These are phyloP conservation scores for Xylaria sp. DNA, from an alignment of 495 filamentous ascomycete species.

Conservation along the genomic window DNA sequence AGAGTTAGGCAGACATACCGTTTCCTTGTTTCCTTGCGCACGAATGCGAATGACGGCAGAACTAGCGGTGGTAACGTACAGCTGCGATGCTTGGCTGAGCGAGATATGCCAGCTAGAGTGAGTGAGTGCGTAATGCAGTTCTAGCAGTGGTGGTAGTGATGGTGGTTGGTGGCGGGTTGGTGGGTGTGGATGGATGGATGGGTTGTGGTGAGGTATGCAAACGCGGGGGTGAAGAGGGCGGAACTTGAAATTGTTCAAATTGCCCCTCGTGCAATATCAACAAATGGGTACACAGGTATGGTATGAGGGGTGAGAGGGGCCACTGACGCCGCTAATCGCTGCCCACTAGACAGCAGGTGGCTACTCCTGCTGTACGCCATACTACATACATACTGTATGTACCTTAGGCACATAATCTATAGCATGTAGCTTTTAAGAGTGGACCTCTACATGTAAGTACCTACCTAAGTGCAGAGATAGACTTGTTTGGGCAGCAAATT, in stretches of 20 bases:
- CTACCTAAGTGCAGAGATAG: not conserved
- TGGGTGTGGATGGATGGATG: not conserved
- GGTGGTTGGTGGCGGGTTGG: not conserved
- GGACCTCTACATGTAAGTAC: not conserved
- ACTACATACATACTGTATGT: not conserved
- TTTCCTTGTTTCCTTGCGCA: constrained; percentile 7
- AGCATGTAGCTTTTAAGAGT: constrained; percentile 1
- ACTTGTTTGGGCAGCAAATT: constrained; percentile 22
- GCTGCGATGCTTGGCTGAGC: constrained; percentile 13
- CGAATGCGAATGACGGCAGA: constrained; percentile 1
- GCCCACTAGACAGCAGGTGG: constrained; percentile 1
- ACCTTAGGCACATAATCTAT: not conserved
- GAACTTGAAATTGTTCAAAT: constrained; percentile 22
- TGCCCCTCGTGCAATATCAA: constrained; percentile 26
- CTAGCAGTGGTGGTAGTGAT: not conserved
- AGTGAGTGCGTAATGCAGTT: constrained; percentile 21
- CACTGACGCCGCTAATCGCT: constrained; percentile 5
- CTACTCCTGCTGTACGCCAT: constrained; percentile 2
- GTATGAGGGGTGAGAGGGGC: constrained; percentile 3
- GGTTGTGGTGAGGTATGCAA: constrained; percentile 13
- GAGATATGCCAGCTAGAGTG: constrained; percentile 9
- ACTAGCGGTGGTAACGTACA: constrained; percentile 1
- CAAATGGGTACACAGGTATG: constrained; percentile 14
- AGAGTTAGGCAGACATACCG: constrained; percentile 29
- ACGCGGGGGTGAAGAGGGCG: constrained; percentile 27